phyloP scores from a whole-genome alignment of 768 basidiomycete genomes.

The Auriscalpium microsporum region DNA sequence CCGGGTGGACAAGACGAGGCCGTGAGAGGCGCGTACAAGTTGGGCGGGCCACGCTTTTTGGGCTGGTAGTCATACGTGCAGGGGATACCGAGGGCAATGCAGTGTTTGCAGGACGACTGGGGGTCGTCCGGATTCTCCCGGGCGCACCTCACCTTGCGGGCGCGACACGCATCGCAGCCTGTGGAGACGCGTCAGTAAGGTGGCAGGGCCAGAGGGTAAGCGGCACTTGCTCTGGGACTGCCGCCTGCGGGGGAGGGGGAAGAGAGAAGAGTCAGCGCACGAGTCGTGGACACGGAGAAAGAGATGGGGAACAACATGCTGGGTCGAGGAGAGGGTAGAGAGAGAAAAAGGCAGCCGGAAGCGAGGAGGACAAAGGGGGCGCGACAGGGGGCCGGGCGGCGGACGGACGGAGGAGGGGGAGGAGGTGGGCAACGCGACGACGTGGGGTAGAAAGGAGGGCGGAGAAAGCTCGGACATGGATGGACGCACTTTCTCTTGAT shows the following conservation, averaged over 20 bases:
- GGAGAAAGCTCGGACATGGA: constrained; percentile 51
- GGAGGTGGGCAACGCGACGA: constrained; percentile 22
- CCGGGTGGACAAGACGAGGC: constrained; percentile 1
- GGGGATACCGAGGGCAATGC: constrained; percentile 68
- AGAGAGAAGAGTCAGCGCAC: constrained; percentile 25
- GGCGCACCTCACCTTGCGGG: constrained; percentile 80
- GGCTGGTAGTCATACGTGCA: constrained; percentile 93
- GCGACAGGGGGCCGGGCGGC: constrained; percentile 15
- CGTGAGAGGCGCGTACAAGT: constrained; percentile 48
- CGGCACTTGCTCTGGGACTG: constrained; percentile 70
- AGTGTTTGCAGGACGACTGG: constrained; percentile 81
- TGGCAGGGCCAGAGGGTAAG: constrained; percentile 13
- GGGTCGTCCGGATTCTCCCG: constrained; percentile 71
- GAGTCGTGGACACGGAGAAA: constrained; percentile 17
- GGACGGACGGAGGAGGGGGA: constrained; percentile 20
- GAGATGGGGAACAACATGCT: constrained; percentile 31
- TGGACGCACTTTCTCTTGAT: constrained; percentile 70
- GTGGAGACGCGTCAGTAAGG: constrained; percentile 18
- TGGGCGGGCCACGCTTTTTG: constrained; percentile 89
- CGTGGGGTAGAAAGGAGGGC: constrained; percentile 36
- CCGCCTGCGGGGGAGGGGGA: constrained; percentile 43
- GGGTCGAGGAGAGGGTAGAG: no score
- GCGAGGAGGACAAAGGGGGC: neutral
- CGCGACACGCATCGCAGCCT: constrained; percentile 85
- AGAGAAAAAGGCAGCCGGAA: no score